Conservation (phyloP, 768 basidiomycete species). For the Nidularia sp. region DNA sequence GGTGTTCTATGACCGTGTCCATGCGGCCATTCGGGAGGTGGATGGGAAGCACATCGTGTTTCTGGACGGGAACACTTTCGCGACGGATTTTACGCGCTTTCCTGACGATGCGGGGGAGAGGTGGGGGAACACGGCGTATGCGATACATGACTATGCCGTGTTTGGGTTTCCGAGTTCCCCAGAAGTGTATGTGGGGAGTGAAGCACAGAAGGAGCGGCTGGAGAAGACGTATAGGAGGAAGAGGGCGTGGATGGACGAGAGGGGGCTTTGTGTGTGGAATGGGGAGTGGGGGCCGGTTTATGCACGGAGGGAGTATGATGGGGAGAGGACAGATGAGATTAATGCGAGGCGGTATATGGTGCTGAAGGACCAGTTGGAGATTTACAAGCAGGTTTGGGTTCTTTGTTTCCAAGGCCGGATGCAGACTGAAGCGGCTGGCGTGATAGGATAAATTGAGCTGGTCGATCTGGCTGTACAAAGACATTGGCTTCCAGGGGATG, state of each 20-base stretch:
- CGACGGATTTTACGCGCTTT: conserved; percentile 71
- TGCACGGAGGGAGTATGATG: conserved; percentile 57
- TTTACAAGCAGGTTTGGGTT: conserved; percentile 56
- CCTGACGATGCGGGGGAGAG: conserved; percentile 49
- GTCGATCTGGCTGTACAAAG: conserved; percentile 88
- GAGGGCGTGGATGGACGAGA: conserved; percentile 69
- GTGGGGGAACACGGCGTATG: conserved; percentile 71
- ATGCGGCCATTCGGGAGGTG: conserved; percentile 64
- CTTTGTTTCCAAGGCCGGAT: background rate
- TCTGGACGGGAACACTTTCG: conserved; percentile 83
- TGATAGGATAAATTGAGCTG: conserved; percentile 59
- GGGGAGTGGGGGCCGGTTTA: conserved; percentile 87
- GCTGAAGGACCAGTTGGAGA: conserved; percentile 66
- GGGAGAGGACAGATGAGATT: conserved; percentile 58
- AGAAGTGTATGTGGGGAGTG: conserved; percentile 50
- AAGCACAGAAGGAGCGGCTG: conserved; percentile 47
- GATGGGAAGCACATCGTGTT: conserved; percentile 72
- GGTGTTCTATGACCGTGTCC: conserved; percentile 61
- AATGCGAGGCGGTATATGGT: conserved; percentile 63
- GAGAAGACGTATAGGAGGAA: conserved; percentile 62
- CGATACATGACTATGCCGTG: conserved; percentile 72
- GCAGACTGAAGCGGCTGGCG: background rate
- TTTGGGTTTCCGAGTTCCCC: conserved; percentile 71
- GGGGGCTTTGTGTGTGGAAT: conserved; percentile 69
- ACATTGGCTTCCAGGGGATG: conserved; percentile 83